Percentiles rank a stretch among this genome's conserved stretches.
Conservation (phyloP, 352 stramenopile genomes). For the Phytophthora litchii region DNA sequence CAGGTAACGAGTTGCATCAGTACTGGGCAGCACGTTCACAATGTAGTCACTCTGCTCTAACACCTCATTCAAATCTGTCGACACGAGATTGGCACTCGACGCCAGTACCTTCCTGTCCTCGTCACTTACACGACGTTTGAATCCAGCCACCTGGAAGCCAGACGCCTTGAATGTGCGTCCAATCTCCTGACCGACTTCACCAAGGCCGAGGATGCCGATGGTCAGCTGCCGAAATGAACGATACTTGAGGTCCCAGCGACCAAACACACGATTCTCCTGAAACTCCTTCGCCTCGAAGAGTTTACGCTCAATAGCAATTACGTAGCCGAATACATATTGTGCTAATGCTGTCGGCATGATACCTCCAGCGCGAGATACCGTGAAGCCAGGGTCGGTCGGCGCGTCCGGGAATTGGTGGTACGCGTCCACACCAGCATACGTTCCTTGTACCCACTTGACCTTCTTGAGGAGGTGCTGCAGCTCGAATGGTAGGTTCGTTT, state of each 20-base stretch:
- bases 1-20: conserved; percentile 66
- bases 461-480: conserved; percentile 52
- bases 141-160: conserved; percentile 66
- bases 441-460: conserved; percentile 59
- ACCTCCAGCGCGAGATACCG: conserved; percentile 50
- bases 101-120: conserved; percentile 20
- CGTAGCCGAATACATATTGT: conserved; percentile 55
- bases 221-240: conserved; percentile 49
- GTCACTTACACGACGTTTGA: conserved; percentile 59
- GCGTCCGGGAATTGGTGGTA: conserved; percentile 42
- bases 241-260: conserved; percentile 44
- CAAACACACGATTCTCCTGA: conserved; percentile 41
- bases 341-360: conserved; percentile 60
- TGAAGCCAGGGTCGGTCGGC: conserved; percentile 35
- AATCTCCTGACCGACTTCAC: conserved; percentile 67
- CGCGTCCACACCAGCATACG: conserved; percentile 56
- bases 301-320: conserved; percentile 51
- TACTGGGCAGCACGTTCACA: conserved; percentile 87
- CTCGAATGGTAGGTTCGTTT: conserved; percentile 39
- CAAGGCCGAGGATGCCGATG: conserved; percentile 63
- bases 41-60: conserved; percentile 72
- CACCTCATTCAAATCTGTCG: conserved; percentile 50
- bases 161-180: conserved; percentile 51
- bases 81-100: conserved; percentile 46
- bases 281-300: conserved; percentile 44